These are phyloP conservation scores for Niveomyces coronatus DNA, from an alignment of 2,329 filamentous ascomycete species.

Conservation along the genomic window DNA sequence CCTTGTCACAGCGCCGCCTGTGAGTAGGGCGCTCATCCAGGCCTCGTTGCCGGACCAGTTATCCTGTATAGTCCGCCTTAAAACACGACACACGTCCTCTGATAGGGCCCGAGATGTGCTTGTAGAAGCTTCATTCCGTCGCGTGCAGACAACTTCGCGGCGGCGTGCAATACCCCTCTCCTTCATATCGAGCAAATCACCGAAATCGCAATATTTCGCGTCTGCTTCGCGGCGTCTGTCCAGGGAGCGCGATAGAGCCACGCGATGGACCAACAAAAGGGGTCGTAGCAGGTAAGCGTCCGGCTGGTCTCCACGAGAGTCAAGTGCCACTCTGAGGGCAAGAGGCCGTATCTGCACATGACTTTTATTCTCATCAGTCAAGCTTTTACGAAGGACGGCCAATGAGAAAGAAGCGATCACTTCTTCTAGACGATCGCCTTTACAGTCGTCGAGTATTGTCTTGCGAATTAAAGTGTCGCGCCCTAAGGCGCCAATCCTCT, in stretches of 20 bases:
- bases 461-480: constrained; percentile 75
- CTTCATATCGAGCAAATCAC: constrained; percentile 53
- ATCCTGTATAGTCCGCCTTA: constrained; percentile 52
- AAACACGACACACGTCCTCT: constrained; percentile 32
- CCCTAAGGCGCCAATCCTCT: constrained; percentile 76
- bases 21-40: constrained; percentile 62
- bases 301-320: constrained; percentile 46
- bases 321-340: constrained; percentile 45
- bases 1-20: constrained; percentile 48
- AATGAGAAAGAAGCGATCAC: constrained; percentile 76
- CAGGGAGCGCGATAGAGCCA: constrained; percentile 50
- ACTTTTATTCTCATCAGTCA: constrained; percentile 34
- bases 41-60: constrained; percentile 72
- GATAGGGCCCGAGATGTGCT: constrained; percentile 23
- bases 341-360: constrained; percentile 30
- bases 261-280: constrained; percentile 64
- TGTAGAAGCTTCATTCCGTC: constrained; percentile 17
- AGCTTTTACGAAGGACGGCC: constrained; percentile 62
- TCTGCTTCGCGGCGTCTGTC: constrained; percentile 49
- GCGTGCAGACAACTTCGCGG: constrained; percentile 33
- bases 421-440: constrained; percentile 82
- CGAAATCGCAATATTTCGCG: constrained; percentile 51
- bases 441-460: constrained; percentile 95
- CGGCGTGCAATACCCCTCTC: constrained; percentile 45
- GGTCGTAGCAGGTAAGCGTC: constrained; percentile 48